Evolutionary conservation across 441 rosid genomes (phyloP).

Genomic region (Rhodomyrtus psidioides): DNA sequence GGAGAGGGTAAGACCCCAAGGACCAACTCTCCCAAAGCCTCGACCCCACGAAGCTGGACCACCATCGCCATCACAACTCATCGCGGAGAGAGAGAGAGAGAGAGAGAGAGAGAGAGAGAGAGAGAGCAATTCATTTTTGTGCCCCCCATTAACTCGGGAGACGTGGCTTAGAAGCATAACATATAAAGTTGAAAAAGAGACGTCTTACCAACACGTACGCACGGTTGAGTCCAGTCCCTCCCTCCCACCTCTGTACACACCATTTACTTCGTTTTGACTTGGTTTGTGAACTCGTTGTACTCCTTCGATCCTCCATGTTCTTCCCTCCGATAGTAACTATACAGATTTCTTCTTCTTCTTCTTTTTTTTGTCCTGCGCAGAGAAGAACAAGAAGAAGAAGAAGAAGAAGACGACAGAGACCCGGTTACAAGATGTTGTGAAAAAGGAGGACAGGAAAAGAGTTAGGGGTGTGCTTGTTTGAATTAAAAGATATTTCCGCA

Average conservation of each 20-base stretch:
- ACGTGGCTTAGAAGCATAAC: not conserved
- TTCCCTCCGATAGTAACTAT: not conserved
- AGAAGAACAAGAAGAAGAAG: not conserved
- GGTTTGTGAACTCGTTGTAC: not conserved
- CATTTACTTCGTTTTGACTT: not conserved
- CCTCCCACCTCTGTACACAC: not conserved
- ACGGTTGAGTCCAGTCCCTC: not conserved
- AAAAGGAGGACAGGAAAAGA: not conserved
- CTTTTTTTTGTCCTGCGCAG: not conserved
- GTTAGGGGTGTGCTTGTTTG: not conserved
- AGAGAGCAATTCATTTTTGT: not conserved
- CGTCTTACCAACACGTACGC: not conserved
- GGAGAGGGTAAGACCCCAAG: not conserved
- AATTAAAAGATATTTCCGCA: rapidly evolving
- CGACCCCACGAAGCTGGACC: not conserved
- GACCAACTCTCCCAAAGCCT: not conserved
- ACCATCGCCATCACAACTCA: not conserved
- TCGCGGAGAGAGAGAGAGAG: not conserved
- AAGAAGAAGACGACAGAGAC: not conserved
- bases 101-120: not conserved
- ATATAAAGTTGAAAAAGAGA: not conserved
- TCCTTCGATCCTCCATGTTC: not conserved
- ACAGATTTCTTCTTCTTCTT: not conserved
- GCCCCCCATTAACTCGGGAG: not conserved
- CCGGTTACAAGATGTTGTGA: no score